These are phyloP conservation scores for Phytophthora pseudosyringae DNA, from an alignment of 352 stramenopile genomes.

Conservation along the genomic window DNA sequence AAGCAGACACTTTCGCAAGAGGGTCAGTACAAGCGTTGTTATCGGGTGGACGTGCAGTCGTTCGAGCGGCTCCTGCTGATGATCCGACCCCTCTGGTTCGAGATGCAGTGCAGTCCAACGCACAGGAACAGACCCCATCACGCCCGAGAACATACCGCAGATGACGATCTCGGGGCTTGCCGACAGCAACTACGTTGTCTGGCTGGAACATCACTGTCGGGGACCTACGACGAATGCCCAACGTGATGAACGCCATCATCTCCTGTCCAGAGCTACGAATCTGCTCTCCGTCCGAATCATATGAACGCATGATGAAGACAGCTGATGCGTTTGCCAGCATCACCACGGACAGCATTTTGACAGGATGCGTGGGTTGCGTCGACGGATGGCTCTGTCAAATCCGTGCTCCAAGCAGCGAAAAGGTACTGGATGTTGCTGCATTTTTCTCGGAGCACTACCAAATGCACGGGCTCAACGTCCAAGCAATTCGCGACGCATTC, in stretches of 20 bases:
- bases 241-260: constrained; percentile 9
- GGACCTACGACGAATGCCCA: neutral
- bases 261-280: constrained; percentile 4
- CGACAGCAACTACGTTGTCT: constrained; percentile 11
- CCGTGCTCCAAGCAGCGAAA: constrained; percentile 2
- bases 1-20: constrained; percentile 10
- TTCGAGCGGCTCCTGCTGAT: constrained; percentile 4
- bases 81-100: neutral
- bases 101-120: neutral
- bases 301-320: neutral
- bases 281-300: neutral
- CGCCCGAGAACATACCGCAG: constrained; percentile 9
- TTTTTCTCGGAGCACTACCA: constrained; percentile 20
- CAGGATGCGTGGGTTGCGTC: constrained; percentile 13
- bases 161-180: constrained; percentile 23
- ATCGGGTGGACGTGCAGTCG: constrained; percentile 1
- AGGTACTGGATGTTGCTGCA: constrained; percentile 9
- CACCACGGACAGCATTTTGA: constrained; percentile 14
- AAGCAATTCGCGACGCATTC: constrained; percentile 15
- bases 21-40: constrained; percentile 10
- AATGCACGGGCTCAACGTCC: constrained; percentile 8
- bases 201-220: neutral
- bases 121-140: constrained; percentile 5
- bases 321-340: constrained; percentile 1
- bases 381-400: constrained; percentile 19